Percentiles rank a stretch among this genome's conserved stretches.
Evolutionary conservation across 345 rosid genomes (phyloP).

Genomic region (Durio zibethinus): DNA sequence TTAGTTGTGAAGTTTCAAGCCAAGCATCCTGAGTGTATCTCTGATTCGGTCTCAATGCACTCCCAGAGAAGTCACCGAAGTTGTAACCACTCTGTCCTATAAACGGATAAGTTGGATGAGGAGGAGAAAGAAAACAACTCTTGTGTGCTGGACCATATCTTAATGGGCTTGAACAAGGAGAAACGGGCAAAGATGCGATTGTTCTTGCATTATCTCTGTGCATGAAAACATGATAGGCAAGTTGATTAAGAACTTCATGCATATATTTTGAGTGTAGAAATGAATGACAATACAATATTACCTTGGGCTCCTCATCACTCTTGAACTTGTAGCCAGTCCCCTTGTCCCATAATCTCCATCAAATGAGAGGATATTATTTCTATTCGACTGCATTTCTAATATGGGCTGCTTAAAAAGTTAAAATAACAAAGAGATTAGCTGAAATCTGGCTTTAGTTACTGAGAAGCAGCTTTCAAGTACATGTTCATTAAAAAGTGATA

Average conservation of each 20-base stretch:
- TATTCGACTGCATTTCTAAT: constrained; percentile 53
- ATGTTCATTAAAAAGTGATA: neutral
- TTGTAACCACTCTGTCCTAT: constrained; percentile 52
- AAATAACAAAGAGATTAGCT: constrained; percentile 16
- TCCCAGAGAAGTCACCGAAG: constrained; percentile 46
- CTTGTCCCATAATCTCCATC: constrained; percentile 51
- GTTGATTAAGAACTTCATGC: constrained; percentile 4
- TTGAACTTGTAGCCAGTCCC: constrained; percentile 32
- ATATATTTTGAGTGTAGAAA: neutral
- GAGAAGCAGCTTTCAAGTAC: neutral
- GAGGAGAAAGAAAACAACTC: constrained; percentile 79
- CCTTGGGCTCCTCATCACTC: constrained; percentile 61
- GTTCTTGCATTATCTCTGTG: constrained; percentile 68
- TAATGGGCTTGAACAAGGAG: constrained; percentile 90
- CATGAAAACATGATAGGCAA: constrained; percentile 1
- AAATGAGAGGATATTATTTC: constrained; percentile 31
- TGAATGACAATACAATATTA: constrained; percentile 19
- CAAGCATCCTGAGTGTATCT: constrained; percentile 35
- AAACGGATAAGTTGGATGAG: constrained; percentile 55
- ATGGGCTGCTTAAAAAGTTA: constrained; percentile 51
- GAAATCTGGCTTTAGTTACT: neutral
- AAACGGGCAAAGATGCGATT: constrained; percentile 80
- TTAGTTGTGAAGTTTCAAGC: constrained; percentile 41
- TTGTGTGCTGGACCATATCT: constrained; percentile 56
- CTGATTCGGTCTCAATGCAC: constrained; percentile 41